Evolutionary conservation across 2,329 filamentous ascomycete genomes (phyloP).

Genomic region (Fusarium sublunatum): DNA sequence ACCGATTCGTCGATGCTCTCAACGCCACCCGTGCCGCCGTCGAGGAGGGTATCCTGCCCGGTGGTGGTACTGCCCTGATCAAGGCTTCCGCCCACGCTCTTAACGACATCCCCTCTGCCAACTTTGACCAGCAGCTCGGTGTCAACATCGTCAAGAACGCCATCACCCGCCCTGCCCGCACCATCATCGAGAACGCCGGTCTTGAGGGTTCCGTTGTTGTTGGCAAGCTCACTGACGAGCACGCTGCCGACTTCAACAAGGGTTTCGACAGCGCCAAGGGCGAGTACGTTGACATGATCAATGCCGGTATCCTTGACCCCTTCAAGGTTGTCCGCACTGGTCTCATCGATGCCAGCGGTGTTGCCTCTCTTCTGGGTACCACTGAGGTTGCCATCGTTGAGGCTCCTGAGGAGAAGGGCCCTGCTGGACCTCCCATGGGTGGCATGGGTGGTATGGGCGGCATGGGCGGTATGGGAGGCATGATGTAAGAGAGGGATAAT

Average conservation of each 20-base stretch:
- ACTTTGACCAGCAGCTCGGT: conserved; percentile 99
- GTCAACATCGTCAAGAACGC: conserved; percentile 97
- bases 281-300: conserved; percentile 99
- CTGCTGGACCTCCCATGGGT: conserved; percentile 68
- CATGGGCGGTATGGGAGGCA: conserved; percentile 66
- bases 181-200: conserved; percentile 97
- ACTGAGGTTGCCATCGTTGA: conserved; percentile 99
- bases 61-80: conserved; percentile 96
- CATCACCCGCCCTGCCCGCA: conserved; percentile 93
- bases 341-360: conserved; percentile 92
- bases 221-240: conserved; percentile 97
- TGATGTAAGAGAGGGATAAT: conserved; percentile 64
- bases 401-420: conserved; percentile 90
- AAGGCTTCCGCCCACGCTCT: conserved; percentile 96
- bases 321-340: conserved; percentile 99
- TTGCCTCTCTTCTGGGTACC: conserved; percentile 95
- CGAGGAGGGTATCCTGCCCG: conserved; percentile 98
- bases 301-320: conserved; percentile 95
- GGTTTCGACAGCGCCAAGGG: conserved; percentile 97
- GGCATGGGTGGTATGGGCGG: conserved; percentile 75
- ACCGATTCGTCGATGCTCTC: conserved; percentile 96
- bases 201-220: conserved; percentile 95
- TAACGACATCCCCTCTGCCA: conserved; percentile 82
- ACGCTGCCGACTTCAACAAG: conserved; percentile 92
- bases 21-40: conserved; percentile 98